Percentiles rank a stretch among this genome's conserved stretches.
phyloP scores from a whole-genome alignment of 2,329 filamentous ascomycete genomes.

The Grosmannia serpens region DNA sequence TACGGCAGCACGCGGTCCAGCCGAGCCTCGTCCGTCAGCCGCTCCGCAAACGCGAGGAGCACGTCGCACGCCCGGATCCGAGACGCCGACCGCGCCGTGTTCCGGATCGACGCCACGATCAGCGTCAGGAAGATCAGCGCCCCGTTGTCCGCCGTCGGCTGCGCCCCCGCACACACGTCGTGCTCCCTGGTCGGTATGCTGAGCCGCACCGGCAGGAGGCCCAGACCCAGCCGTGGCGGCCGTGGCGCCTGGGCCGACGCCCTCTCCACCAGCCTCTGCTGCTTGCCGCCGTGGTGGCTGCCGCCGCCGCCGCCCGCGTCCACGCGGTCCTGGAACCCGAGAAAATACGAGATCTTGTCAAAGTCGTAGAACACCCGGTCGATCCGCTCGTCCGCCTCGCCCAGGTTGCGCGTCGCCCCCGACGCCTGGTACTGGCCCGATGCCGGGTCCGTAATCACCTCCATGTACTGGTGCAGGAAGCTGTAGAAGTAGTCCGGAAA shows the following conservation, averaged over 20 bases:
- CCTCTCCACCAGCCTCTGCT: neutral
- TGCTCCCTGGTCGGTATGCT: constrained; percentile 81
- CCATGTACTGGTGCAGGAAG: constrained; percentile 97
- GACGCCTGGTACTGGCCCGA: constrained; percentile 64
- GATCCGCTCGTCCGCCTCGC: constrained; percentile 86
- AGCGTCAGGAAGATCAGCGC: constrained; percentile 86
- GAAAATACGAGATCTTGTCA: constrained; percentile 92
- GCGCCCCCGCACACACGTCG: constrained; percentile 46
- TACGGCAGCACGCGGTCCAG: constrained; percentile 88
- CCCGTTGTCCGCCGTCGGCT: constrained; percentile 67
- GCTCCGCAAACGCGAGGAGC: constrained; percentile 80
- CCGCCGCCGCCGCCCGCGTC: neutral
- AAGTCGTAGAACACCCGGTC: constrained; percentile 90
- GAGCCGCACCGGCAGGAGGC: constrained; percentile 68
- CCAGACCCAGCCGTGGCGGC: constrained; percentile 39
- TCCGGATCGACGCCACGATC: constrained; percentile 77
- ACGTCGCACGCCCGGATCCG: constrained; percentile 84
- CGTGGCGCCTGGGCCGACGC: neutral
- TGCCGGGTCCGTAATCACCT: constrained; percentile 81
- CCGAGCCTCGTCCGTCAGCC: constrained; percentile 89
- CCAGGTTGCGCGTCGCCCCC: constrained; percentile 57
- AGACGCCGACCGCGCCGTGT: constrained; percentile 79
- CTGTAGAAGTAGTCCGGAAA: constrained; percentile 97
- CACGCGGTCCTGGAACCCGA: constrained; percentile 56
- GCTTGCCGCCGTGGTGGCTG: neutral